Conservation (phyloP, 75 land plant genomes). For the Azolla pinnata region DNA sequence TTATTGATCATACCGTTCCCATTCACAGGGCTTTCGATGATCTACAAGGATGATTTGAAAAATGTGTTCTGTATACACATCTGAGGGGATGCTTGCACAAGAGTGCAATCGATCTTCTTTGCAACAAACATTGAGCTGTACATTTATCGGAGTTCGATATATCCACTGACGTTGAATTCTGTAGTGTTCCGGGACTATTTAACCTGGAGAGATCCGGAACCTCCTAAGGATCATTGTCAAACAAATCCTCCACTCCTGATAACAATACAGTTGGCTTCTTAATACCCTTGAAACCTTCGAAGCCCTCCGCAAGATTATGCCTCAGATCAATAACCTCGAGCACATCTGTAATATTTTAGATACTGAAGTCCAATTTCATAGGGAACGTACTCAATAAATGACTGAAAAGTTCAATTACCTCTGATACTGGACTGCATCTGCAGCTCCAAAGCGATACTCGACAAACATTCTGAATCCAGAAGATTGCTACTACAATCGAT, state of each 20-base stretch:
- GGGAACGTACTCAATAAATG: background rate
- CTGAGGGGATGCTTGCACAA: too few species aligned
- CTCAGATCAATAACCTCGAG: background rate
- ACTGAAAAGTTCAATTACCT: background rate
- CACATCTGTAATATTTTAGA: background rate
- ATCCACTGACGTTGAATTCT: too few species aligned
- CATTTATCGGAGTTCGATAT: too few species aligned
- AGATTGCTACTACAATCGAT: slow-evolving; percentile 3
- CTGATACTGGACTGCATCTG: background rate
- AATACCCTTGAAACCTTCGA: background rate
- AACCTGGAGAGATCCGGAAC: too few species aligned
- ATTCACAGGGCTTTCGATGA: too few species aligned
- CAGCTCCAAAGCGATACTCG: background rate
- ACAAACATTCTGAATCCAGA: background rate
- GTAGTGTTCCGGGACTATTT: too few species aligned
- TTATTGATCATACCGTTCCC: too few species aligned
- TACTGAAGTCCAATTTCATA: too few species aligned
- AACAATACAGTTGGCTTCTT: background rate
- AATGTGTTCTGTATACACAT: too few species aligned
- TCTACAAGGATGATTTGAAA: too few species aligned
- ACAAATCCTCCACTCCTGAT: background rate
- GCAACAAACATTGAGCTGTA: too few species aligned
- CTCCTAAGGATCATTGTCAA: slow-evolving; percentile 4
- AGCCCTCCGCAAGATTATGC: background rate
- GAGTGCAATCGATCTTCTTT: too few species aligned